Conservation (phyloP, 2,329 filamentous ascomycete species). For the Phialophora verrucosa region DNA sequence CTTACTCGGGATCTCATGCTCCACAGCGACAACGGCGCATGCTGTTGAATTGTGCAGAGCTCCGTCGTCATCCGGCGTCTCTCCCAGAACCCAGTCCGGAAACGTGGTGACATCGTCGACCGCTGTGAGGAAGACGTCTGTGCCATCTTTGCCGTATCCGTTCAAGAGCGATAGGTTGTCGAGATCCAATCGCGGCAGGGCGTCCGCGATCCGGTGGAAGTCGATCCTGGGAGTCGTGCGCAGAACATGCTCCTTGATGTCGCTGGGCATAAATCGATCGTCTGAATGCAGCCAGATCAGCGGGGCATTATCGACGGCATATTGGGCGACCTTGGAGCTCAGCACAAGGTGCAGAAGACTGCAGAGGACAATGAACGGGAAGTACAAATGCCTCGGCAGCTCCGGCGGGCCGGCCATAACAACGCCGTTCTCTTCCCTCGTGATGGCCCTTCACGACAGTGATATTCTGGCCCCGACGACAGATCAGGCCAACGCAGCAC, state of each 20-base stretch:
- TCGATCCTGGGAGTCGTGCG: conserved; percentile 55
- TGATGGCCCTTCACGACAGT: neutral
- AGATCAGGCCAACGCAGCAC: neutral
- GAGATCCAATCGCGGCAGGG: conserved; percentile 49
- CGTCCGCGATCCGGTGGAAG: conserved; percentile 47
- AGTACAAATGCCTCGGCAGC: neutral
- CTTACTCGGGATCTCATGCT: conserved; percentile 52
- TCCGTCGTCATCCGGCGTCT: conserved; percentile 58
- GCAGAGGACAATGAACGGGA: neutral
- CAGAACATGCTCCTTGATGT: conserved; percentile 53
- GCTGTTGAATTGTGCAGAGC: conserved; percentile 58
- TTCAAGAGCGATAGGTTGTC: conserved; percentile 57
- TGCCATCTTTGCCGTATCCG: conserved; percentile 47
- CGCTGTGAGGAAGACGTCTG: conserved; percentile 55
- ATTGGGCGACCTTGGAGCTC: neutral
- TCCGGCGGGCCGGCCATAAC: neutral
- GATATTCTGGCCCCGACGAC: neutral
- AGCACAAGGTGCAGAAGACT: neutral
- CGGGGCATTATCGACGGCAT: conserved; percentile 46
- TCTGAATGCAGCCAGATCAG: conserved; percentile 57
- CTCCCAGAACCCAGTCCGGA: conserved; percentile 58
- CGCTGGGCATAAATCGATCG: conserved; percentile 58
- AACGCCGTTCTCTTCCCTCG: neutral
- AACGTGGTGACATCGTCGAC: conserved; percentile 47
- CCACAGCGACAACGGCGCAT: conserved; percentile 62